Percentiles rank a stretch among this genome's conserved stretches.
Evolutionary conservation across 2,329 filamentous ascomycete species (phyloP).

Genomic region (Aspergillus candidus): DNA sequence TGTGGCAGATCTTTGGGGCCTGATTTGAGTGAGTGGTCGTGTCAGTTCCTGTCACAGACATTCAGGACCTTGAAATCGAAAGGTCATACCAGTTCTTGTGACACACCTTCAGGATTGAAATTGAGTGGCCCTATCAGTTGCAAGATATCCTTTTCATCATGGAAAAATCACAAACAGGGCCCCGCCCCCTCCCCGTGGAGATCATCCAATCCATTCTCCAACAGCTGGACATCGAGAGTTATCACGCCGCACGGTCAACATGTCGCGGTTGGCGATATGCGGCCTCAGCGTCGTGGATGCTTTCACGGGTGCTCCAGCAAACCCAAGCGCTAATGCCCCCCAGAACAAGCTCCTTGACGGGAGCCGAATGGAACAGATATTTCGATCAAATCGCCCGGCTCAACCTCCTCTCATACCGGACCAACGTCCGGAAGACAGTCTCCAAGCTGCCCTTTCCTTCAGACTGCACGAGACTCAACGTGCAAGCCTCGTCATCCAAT

Average conservation of each 20-base stretch:
- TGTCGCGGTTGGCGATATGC: constrained; percentile 14
- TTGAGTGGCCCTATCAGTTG: too few relatives aligned
- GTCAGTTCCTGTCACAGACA: too few relatives aligned
- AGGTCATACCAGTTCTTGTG: too few relatives aligned
- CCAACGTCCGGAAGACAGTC: constrained; percentile 7
- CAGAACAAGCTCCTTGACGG: constrained; percentile 4
- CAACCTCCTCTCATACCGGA: constrained; percentile 12
- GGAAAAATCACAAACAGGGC: constrained; percentile 1
- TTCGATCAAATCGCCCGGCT: constrained; percentile 12
- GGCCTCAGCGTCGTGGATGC: constrained; percentile 12
- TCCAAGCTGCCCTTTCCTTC: constrained; percentile 4
- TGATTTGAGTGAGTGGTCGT: too few relatives aligned
- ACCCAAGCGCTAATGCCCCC: constrained; percentile 10
- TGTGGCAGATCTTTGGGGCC: too few relatives aligned
- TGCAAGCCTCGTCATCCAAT: constrained; percentile 8
- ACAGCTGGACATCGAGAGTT: constrained; percentile 14
- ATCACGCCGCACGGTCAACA: constrained; percentile 12
- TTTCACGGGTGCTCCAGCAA: constrained; percentile 9
- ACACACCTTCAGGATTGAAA: too few relatives aligned
- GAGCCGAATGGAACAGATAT: constrained; percentile 13
- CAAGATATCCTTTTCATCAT: too few relatives aligned
- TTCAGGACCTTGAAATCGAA: too few relatives aligned
- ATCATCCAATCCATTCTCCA: constrained; percentile 16
- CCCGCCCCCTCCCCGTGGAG: constrained; percentile 13
- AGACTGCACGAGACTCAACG: too few relatives aligned